Conservation (phyloP, 768 basidiomycete genomes). For the Rhodosporidiobolus odoratus region DNA sequence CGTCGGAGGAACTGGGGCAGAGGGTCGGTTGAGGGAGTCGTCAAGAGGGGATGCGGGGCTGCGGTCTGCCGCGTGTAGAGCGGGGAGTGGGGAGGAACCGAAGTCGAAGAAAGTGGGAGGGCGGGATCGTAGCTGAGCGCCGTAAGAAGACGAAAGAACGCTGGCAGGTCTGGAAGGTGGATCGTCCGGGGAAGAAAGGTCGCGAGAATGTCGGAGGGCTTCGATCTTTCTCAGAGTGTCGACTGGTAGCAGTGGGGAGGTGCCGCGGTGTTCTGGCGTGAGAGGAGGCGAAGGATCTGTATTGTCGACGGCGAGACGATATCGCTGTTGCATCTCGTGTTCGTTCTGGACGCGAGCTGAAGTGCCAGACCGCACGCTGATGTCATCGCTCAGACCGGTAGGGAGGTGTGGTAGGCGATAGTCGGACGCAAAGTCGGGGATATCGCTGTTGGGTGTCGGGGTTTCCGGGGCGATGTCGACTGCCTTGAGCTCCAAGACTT, state of each 20-base stretch:
- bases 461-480: neutral
- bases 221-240: neutral
- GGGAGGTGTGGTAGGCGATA: neutral
- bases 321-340: neutral
- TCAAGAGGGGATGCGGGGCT: neutral
- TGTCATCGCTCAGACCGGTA: neutral
- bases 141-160: neutral
- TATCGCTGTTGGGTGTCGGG: neutral
- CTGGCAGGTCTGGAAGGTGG: constrained; percentile 3
- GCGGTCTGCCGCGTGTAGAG: neutral
- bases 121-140: neutral
- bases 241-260: neutral
- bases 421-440: neutral
- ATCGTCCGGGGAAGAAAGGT: neutral
- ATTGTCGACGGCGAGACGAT: neutral
- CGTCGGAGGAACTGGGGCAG: neutral
- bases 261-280: neutral
- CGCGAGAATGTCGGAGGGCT: neutral
- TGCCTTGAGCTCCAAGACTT: neutral
- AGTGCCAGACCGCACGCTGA: neutral
- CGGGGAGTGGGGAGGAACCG: neutral
- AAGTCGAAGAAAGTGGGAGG: constrained; percentile 9
- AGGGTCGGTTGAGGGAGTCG: neutral
- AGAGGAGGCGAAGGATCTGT: neutral
- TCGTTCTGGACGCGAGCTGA: neutral